Percentiles rank a stretch among this genome's conserved stretches.
phyloP scores from a whole-genome alignment of 352 stramenopile species.

The Ophiocytium majus region DNA sequence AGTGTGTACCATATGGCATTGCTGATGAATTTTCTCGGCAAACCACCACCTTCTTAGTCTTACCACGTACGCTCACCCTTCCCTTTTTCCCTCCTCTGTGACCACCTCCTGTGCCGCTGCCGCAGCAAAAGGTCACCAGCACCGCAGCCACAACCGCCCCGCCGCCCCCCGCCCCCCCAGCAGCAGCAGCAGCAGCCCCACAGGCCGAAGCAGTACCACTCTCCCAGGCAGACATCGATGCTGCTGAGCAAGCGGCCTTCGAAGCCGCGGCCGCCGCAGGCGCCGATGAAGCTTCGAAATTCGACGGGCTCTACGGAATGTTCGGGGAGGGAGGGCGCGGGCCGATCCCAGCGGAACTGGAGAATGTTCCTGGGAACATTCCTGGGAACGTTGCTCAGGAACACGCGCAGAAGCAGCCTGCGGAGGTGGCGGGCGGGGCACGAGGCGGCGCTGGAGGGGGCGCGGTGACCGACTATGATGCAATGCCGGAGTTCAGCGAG shows the following conservation, averaged over 20 bases:
- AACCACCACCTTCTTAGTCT: too few species aligned
- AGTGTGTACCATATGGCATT: too few species aligned
- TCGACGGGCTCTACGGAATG: conserved; percentile 24
- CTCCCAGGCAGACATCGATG: conserved; percentile 22
- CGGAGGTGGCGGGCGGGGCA: neutral
- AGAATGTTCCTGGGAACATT: too few species aligned
- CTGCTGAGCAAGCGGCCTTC: conserved; percentile 45
- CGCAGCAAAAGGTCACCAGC: too few species aligned
- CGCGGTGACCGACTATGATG: conserved; percentile 22
- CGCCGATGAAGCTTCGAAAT: neutral
- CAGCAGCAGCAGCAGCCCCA: conserved; percentile 17
- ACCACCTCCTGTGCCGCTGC: too few species aligned
- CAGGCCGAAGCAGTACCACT: neutral
- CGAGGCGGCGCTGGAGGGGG: neutral
- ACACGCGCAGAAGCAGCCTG: conserved; percentile 33
- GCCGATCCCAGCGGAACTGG: conserved; percentile 11
- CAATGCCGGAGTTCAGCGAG: conserved; percentile 22
- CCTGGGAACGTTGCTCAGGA: too few species aligned
- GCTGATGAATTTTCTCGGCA: too few species aligned
- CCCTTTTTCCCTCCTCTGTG: too few species aligned
- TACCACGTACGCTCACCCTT: too few species aligned
- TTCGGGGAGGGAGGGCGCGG: conserved; percentile 11
- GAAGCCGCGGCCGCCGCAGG: conserved; percentile 27
- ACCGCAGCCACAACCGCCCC: too few species aligned
- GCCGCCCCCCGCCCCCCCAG: neutral